Evolutionary conservation across 1,284 basidiomycete genomes (phyloP), one percentile per base, ranked within the genome.

Genomic region (Cryptococcus sp.): DNA sequence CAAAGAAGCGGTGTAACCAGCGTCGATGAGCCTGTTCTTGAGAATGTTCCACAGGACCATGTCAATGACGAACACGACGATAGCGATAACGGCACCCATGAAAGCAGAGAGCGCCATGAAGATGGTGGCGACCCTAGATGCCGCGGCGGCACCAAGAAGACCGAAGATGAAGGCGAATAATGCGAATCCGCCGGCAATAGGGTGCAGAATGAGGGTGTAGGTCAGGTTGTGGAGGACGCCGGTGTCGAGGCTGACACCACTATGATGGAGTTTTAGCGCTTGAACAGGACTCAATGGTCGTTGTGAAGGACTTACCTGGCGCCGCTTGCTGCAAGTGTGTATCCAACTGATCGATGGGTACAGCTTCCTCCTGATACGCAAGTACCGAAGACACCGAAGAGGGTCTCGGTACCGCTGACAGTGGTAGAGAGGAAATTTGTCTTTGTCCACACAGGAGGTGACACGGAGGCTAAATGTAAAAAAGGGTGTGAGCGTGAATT

Each of bases 301-400:
- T 34, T 13, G 47, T 41, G 7, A 46, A 20, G 43, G 16, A 64
- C 69, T 70, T 57, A 73, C 70, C 16, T 46, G 6, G 51, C 58
- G 37, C 58, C 56, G 19, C 53, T 17, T 49, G 67, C 43, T 16
- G 7, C 39, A 38, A 78, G 57, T 40, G 67, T 45, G 59, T 79
- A 79, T 11, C 77, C 76, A 11, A 78, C 58, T 19, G 43, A 50
- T 41, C 61, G 59, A 0, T 34, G 20, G 7, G 68, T 63, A 56
- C 61, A 79, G 62, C 10, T 74, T 68, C 45, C 83, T n/a, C 86
- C 88, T 17, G 86, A 87, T 74, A 74, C 44, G 59, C 76, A 79
- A n/a, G 81, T 85, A 2, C 89, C 89, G 71, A 90, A 90, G 25
- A 88, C 84, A 68, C 90, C 90, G 65, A 86, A 91, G 65, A 82